Conservation (phyloP, 2,329 filamentous ascomycete species). For the Neonectria sp. region DNA sequence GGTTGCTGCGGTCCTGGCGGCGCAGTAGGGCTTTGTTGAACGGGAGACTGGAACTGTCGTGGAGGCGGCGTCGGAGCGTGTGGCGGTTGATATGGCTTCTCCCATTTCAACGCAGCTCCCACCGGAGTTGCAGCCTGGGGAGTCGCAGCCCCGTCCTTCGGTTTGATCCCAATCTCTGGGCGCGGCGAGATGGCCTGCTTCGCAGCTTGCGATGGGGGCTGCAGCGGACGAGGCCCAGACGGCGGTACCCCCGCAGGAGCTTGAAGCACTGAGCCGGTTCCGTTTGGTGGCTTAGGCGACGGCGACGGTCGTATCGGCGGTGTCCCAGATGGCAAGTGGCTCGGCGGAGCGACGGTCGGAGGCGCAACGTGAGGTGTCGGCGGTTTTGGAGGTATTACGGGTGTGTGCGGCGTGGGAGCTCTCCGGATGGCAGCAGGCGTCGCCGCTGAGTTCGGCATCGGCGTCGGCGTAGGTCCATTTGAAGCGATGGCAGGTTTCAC, state of each 20-base stretch:
- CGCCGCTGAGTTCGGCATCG: conserved; percentile 34
- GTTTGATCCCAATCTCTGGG: conserved; percentile 51
- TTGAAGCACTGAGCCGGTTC: conserved; percentile 54
- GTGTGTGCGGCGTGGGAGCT: conserved; percentile 50
- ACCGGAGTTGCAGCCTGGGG: conserved; percentile 43
- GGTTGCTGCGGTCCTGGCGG: conserved; percentile 40
- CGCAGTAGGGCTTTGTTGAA: conserved; percentile 41
- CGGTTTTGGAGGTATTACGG: conserved; percentile 55
- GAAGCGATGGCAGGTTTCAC: conserved; percentile 45
- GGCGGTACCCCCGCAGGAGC: conserved; percentile 53
- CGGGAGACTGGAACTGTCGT: conserved; percentile 45
- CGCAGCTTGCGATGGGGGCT: conserved; percentile 50
- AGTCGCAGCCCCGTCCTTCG: conserved; percentile 46
- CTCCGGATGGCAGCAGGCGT: conserved; percentile 46
- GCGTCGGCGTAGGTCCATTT: conserved; percentile 43
- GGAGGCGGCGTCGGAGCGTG: conserved; percentile 45
- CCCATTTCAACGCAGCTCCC: conserved; percentile 56
- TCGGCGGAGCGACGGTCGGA: conserved; percentile 48
- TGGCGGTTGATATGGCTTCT: conserved; percentile 58
- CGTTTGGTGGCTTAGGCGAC: conserved; percentile 50
- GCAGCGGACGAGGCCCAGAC: conserved; percentile 50
- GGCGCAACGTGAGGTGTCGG: conserved; percentile 41
- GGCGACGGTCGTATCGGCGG: conserved; percentile 48
- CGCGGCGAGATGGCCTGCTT: conserved; percentile 53
- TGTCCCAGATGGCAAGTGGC: conserved; percentile 47